These are phyloP conservation scores for Emmonsiellopsis sp. DNA, from an alignment of 2,329 filamentous ascomycete species.

Conservation along the genomic window DNA sequence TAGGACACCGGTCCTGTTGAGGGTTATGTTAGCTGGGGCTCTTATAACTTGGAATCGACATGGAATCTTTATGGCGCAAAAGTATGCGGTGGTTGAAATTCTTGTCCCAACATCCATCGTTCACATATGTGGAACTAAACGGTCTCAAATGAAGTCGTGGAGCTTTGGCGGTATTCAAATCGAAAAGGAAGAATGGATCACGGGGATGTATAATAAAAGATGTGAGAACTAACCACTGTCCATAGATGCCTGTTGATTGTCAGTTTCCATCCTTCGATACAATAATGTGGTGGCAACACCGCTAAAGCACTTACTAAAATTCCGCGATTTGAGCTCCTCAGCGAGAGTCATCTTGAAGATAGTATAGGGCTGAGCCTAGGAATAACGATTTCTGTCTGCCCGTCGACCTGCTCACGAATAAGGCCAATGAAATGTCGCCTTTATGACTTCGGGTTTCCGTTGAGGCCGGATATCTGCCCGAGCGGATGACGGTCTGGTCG, in stretches of 20 bases:
- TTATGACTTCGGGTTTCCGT: neutral
- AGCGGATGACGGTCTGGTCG: neutral
- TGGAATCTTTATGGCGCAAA: too few species aligned
- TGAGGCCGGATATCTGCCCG: neutral
- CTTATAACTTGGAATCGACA: neutral
- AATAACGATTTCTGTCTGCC: neutral
- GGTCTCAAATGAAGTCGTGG: neutral
- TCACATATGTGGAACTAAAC: too few species aligned
- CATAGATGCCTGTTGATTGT: slow-evolving; percentile 50
- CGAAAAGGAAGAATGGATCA: neutral
- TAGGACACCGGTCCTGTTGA: slow-evolving; percentile 41
- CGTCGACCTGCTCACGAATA: neutral
- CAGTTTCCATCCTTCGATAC: slow-evolving; percentile 1
- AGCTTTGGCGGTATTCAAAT: neutral
- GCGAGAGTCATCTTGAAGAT: slow-evolving; percentile 39
- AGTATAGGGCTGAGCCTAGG: neutral
- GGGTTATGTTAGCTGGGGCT: neutral
- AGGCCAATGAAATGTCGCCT: neutral
- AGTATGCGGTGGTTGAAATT: too few species aligned
- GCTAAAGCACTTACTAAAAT: slow-evolving; percentile 49
- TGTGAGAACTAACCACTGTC: slow-evolving; percentile 50
- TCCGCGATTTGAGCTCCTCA: slow-evolving; percentile 55
- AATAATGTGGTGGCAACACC: slow-evolving; percentile 7
- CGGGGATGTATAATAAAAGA: neutral
- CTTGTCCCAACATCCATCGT: too few species aligned